Evolutionary conservation across 768 basidiomycete species (phyloP), one percentile per base, ranked within the genome.

Genomic region (Imleria badia): DNA sequence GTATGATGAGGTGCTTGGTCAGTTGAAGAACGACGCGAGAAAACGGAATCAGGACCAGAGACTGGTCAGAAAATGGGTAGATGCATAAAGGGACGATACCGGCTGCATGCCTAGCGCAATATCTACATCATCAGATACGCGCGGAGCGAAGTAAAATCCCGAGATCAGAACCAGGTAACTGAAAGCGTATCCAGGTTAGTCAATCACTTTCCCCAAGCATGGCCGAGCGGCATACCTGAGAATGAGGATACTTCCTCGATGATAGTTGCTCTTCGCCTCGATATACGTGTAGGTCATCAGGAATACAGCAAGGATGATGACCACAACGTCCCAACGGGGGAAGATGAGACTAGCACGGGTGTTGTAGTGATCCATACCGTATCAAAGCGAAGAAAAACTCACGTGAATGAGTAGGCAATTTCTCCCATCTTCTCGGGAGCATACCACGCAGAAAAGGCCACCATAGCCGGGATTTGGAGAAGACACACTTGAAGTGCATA

Each of bases 401-500:
- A 97, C 93, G 95, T 93, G 78, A 99, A 99, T 8, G 93, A 92
- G 60, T 89, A 85, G 9, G 94, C 87, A 39, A 85, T 83, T 70
- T 90, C 82, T 9, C 94, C 94, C 82, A 96, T 87, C 65, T 84
- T 83, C 34, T 83, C 81, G 0, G 93, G 91, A 50, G 87, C 86
- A 66, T 95, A 97, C 83, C 91, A 94, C 6, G 95, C 96, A 19
- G 93, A 94, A 73, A 99, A 98, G 0, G 94, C 96, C 14, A 99
- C 94, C 96, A 99, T 98, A 3, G 94, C 93, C 3, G 97, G 97
- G 31, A 98, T 94, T 72, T 99, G 97, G 14, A 99, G 79, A 49
- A 99, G 78, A 71, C 97, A 99, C 15, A 99, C 97, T 72, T 99
- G 97, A 3, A 99, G 80, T 6, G 97, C 97, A 72, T 99, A 99